phyloP scores from a whole-genome alignment of 345 rosid species.

The Salix udensis region DNA sequence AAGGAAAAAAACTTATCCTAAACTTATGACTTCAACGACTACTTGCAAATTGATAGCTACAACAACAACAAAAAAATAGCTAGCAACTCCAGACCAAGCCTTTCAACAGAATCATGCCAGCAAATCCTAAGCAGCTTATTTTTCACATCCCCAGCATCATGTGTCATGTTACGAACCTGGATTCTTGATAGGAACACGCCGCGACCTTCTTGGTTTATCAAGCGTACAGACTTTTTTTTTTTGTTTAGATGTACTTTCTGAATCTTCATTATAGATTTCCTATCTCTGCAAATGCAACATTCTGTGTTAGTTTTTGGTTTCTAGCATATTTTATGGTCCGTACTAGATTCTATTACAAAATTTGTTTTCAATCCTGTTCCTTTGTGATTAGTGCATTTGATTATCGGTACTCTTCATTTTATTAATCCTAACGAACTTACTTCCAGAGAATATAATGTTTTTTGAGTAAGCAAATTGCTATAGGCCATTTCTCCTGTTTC shows the following conservation, averaged over 20 bases:
- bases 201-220: too few species aligned
- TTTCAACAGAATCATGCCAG: too few species aligned
- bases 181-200: too few species aligned
- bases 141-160: too few species aligned
- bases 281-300: neutral
- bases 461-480: neutral
- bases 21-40: too few species aligned
- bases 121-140: too few species aligned
- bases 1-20: too few species aligned
- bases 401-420: neutral
- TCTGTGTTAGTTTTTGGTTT: neutral
- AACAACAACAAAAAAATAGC: too few species aligned
- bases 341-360: neutral
- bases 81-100: too few species aligned
- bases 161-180: too few species aligned
- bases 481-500: slow-evolving; percentile 6
- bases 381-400: neutral
- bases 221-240: neutral
- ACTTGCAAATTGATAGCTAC: too few species aligned
- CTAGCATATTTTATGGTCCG: neutral
- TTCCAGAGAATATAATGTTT: neutral
- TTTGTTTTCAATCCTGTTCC: neutral
- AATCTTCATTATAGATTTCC: neutral
- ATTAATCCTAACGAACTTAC: neutral
- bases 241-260: neutral